Base-by-base conservation (phyloP, 805 yeast genomes). In the Alloascoidea hylecoeti region DNA sequence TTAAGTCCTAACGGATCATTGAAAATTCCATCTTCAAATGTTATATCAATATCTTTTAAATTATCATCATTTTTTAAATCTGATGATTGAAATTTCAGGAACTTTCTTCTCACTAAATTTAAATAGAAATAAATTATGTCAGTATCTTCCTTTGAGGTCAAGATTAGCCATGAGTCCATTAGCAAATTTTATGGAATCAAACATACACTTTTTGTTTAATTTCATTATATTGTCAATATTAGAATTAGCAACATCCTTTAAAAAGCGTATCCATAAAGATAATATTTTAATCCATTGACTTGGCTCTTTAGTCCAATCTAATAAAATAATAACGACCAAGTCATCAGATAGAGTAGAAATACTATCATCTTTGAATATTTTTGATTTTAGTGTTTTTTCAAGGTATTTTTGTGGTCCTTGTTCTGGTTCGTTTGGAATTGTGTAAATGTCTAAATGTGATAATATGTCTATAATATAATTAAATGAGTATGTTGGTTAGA, bases 271-370 rank as follows among this genome's bases (percentile, higher is more conserved):
- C 52, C 52, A 49, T 1, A 17, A 2, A 5, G 40, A 35, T 14
- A 39, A 28, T 3, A n/a, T 15, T 3, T 13, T 36, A 5, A 36
- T 3, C 39, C 39, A 36, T 14, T n/a, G 6, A 16, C 33, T 18
- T 15, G 49, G 49, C 5, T 39, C 37, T 1, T 38, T 37, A 3
- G 38, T 23, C 34, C 46, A 51, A 32, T 49, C 51, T 2, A 51
- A 23, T 9, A 23, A n/a, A 23, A 23, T 23, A 9, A n/a, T 23
- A 9, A 23, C 30, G 13, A n/a, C 27, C 4, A 50, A 6, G 2
- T 42, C 40, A 1, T 46, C 35, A 2, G 45, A 14, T 15, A 50
- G 14, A n/a, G n/a, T n/a, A n/a, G n/a, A n/a, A 2, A 43, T 9
- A 13, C 46, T 42, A 2, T 41, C 15, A 2, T 16, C 3, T 1